Evolutionary conservation across 495 filamentous ascomycete genomes (phyloP).

Genomic region (Hyaloscypha variabilis): DNA sequence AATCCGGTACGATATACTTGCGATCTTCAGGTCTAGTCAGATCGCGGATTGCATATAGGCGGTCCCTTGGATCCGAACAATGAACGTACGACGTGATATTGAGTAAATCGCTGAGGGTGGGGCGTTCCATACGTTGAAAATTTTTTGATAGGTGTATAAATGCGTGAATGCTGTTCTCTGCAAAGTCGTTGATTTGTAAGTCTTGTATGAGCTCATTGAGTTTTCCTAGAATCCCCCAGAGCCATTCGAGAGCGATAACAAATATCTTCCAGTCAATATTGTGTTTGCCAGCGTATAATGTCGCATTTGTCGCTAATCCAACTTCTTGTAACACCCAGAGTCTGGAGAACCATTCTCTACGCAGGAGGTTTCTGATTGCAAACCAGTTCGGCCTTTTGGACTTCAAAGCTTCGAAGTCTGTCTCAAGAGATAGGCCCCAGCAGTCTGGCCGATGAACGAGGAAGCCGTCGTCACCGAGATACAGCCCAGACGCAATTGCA

Average conservation of each 20-base stretch:
- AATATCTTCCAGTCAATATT: neutral
- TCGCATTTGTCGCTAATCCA: neutral
- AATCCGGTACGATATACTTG: neutral
- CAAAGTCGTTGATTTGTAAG: neutral
- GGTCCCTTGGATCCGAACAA: neutral
- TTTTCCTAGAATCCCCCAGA: neutral
- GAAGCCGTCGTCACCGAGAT: no score
- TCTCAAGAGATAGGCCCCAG: neutral
- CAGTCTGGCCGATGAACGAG: no score
- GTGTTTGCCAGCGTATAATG: neutral
- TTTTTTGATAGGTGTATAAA: neutral
- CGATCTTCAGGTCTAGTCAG: neutral
- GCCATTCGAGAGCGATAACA: neutral
- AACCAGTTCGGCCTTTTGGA: neutral
- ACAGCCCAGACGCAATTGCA: no score
- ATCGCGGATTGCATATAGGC: neutral
- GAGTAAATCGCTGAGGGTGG: neutral
- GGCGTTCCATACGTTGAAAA: neutral
- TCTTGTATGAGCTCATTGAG: neutral
- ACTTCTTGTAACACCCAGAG: conserved; percentile 18
- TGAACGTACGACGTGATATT: neutral
- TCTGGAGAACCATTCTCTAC: conserved; percentile 6
- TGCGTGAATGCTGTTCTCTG: neutral
- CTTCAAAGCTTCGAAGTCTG: neutral
- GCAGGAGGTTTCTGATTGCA: conserved; percentile 11